Conservation (phyloP, 768 basidiomycete species). For the Amanita phalloides region DNA sequence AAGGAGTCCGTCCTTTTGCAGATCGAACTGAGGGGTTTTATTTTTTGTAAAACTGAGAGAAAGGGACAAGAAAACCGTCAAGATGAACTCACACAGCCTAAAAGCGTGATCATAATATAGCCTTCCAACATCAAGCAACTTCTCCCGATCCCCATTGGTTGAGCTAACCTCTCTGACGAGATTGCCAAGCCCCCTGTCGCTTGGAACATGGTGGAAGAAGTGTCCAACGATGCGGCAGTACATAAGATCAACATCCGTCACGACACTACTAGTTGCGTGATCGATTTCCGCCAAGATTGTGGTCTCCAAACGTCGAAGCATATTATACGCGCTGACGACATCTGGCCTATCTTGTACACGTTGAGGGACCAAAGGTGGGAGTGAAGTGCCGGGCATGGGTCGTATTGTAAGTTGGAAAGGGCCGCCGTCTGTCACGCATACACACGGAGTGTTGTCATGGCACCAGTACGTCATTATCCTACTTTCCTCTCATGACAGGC, state of each 20-base stretch:
- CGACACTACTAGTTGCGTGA: too few relatives aligned
- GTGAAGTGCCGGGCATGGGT: too few relatives aligned
- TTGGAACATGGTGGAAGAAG: constrained; percentile 13
- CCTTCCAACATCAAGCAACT: constrained; percentile 13
- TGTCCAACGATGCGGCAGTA: constrained; percentile 16
- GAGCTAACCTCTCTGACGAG: constrained; percentile 11
- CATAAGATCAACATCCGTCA: constrained; percentile 6
- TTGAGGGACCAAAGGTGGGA: too few relatives aligned
- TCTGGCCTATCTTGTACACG: too few relatives aligned
- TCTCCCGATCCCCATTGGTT: constrained; percentile 1
- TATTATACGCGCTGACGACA: too few relatives aligned
- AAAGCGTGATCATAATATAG: constrained; percentile 18
- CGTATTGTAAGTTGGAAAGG: too few relatives aligned
- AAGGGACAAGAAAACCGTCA: background rate
- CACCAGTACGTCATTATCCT: too few relatives aligned
- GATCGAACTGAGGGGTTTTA: background rate
- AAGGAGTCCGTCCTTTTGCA: constrained; percentile 2
- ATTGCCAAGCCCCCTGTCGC: constrained; percentile 2
- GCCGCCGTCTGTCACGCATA: too few relatives aligned
- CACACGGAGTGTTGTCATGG: too few relatives aligned
- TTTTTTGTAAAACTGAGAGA: background rate
- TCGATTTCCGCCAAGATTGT: too few relatives aligned
- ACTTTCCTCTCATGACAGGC: background rate
- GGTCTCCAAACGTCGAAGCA: too few relatives aligned
- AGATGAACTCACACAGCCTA: constrained; percentile 2